phyloP scores from a whole-genome alignment of 192 early-diverging fungal species.

The Coemansia sp. region DNA sequence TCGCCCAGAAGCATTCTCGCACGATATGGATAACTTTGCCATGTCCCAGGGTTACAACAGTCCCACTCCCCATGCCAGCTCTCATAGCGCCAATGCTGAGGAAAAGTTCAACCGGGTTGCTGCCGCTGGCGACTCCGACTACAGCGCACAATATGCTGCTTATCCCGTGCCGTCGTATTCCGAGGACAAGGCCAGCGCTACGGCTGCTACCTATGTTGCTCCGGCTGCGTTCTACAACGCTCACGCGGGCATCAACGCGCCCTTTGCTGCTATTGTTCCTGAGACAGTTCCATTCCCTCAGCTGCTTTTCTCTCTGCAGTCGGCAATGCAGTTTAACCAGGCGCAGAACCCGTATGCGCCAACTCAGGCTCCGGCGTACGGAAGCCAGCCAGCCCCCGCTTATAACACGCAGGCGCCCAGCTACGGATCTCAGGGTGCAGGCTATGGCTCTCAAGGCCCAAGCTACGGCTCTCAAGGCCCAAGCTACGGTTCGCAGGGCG shows the following conservation, averaged over 20 bases:
- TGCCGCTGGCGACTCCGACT: slow-evolving; percentile 1
- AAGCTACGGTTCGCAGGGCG: neutral
- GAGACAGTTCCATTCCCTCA: slow-evolving; percentile 39
- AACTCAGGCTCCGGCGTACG: neutral
- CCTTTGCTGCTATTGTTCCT: slow-evolving; percentile 27
- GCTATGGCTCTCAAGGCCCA: neutral
- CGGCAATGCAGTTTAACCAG: slow-evolving; percentile 15
- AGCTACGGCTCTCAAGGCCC: neutral
- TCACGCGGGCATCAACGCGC: slow-evolving; percentile 8
- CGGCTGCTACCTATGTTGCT: neutral
- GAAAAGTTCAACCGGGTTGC: neutral
- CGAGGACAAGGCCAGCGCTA: neutral
- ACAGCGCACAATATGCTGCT: slow-evolving; percentile 1
- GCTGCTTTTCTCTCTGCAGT: slow-evolving; percentile 38
- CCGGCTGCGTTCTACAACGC: slow-evolving; percentile 10
- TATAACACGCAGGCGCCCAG: slow-evolving; percentile 1
- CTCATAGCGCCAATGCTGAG: neutral
- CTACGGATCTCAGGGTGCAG: neutral
- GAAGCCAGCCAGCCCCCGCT: neutral
- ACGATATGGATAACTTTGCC: slow-evolving; percentile 33
- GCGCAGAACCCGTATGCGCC: neutral
- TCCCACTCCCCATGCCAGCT: neutral
- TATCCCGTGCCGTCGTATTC: neutral
- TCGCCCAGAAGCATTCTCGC: slow-evolving; percentile 33
- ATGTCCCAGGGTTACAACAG: slow-evolving; percentile 32